phyloP scores from a whole-genome alignment of 2,329 filamentous ascomycete genomes.

The Davidsoniella virescens region DNA sequence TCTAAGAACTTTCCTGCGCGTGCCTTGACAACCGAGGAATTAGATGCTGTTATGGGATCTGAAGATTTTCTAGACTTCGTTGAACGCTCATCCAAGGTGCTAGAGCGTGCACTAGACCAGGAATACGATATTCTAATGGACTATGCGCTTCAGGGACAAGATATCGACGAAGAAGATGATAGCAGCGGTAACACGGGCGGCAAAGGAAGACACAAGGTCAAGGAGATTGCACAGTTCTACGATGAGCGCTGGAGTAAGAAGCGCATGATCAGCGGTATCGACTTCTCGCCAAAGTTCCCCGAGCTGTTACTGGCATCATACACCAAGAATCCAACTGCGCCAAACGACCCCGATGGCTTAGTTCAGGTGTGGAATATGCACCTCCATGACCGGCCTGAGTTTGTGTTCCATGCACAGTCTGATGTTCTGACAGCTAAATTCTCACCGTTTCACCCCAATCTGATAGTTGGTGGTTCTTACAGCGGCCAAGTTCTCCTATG shows the following conservation, averaged over 20 bases:
- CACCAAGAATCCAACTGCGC: conserved; percentile 90
- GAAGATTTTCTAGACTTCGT: conserved; percentile 92
- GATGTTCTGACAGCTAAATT: conserved; percentile 93
- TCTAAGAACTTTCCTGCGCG: conserved; percentile 55
- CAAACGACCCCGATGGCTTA: conserved; percentile 82
- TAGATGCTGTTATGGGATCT: conserved; percentile 78
- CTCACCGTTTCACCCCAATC: conserved; percentile 93
- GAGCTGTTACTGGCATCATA: conserved; percentile 89
- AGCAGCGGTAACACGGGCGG: conserved; percentile 53
- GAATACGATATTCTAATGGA: conserved; percentile 94
- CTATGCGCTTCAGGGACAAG: conserved; percentile 68
- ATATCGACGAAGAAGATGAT: conserved; percentile 68
- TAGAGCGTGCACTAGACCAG: conserved; percentile 85
- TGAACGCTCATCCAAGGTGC: conserved; percentile 89
- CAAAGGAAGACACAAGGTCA: conserved; percentile 58
- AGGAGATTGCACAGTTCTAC: conserved; percentile 84
- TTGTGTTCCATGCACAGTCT: conserved; percentile 89
- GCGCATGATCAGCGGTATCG: conserved; percentile 87
- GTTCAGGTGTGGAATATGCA: conserved; percentile 96
- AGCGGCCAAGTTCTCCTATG: conserved; percentile 91
- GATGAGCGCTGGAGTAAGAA: conserved; percentile 95
- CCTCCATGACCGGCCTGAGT: conserved; percentile 85
- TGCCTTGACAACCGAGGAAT: conserved; percentile 66
- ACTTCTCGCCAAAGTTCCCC: conserved; percentile 89
- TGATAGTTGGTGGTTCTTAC: conserved; percentile 92